Evolutionary conservation across 2,329 filamentous ascomycete genomes (phyloP), one percentile per base, ranked within the genome.

Genomic region (Verticillium albo-atrum): DNA sequence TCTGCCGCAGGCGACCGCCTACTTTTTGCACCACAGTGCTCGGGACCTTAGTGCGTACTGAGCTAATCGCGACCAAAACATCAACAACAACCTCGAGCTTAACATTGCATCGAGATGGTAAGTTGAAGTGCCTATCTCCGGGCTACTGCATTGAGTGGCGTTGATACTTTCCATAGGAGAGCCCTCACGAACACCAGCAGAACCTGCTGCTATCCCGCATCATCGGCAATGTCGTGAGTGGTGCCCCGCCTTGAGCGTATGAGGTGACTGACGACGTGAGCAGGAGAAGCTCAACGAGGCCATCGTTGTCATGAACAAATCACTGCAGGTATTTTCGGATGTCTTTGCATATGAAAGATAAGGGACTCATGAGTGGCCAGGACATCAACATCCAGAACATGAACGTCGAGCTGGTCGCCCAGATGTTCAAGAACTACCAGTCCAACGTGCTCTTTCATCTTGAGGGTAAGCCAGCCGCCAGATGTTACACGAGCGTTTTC

Each of bases 381-480:
- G 94, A 98, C 66, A 97, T 98, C 82, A 98, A 98, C 71, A 89
- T 97, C 59, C 91, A 97, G 70, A 99, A 98, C 74, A 97, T 98
- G 92, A 96, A 99, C 71, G 92, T 97, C 35, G 95, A 98, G 77
- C 83, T 98, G 3, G 95, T 98, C 5, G 93, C 94, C 1, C 94
- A 98, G 72, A 99, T 99, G 95, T 99, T 98, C 82, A 97, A 98
- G 79, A 99, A 98, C 77, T 99, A 99, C 73, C 93, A 97, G 74
- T 97, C 92, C 12, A 99, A 98, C 68, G 94, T 98, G 15, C 79
- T 98, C 6, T 98, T 99, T 73, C 95, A 99, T 69, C 82, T 99
- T 6, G 95, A 98, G 87, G 95, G 95, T 96, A 80, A 65, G 72
- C 56, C 50, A 20, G 26, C 52, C 57, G 15, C n/a, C 6, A n/a